phyloP scores from a whole-genome alignment of 768 basidiomycete genomes.

The Cubamyces sp. region DNA sequence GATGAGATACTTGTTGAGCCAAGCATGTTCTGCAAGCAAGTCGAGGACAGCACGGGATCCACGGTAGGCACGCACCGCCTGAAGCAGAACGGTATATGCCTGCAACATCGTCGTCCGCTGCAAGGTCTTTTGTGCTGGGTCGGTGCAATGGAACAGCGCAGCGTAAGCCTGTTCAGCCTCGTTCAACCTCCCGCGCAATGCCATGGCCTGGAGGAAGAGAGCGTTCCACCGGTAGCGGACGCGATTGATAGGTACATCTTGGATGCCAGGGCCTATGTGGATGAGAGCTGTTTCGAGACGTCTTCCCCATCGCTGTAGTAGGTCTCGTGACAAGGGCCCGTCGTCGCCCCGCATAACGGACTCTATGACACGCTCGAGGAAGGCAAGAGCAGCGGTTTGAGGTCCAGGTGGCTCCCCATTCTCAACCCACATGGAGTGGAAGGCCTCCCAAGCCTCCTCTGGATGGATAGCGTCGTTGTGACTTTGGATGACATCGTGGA shows the following conservation, averaged over 20 bases:
- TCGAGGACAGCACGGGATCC: conserved; percentile 42
- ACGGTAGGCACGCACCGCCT: conserved; percentile 39
- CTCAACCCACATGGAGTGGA: conserved; percentile 29
- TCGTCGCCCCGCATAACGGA: conserved; percentile 7
- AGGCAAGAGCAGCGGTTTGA: conserved; percentile 2
- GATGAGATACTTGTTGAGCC: conserved; percentile 7
- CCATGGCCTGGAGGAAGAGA: conserved; percentile 38
- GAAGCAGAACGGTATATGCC: conserved; percentile 45
- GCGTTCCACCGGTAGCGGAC: conserved; percentile 32
- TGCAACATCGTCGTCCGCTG: conserved; percentile 31
- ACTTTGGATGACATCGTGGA: conserved; percentile 3
- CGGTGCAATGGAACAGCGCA: conserved; percentile 7
- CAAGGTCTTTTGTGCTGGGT: conserved; percentile 13
- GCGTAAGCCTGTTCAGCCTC: conserved; percentile 38
- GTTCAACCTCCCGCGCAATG: conserved; percentile 43
- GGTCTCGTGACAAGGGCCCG: conserved; percentile 21
- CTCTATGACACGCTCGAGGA: conserved; percentile 11
- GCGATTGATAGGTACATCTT: conserved; percentile 27
- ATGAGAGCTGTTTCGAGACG: conserved; percentile 42
- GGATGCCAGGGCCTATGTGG: conserved; percentile 32
- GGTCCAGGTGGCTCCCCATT: conserved; percentile 4
- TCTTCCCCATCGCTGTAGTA: conserved; percentile 39
- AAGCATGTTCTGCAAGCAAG: conserved; percentile 46
- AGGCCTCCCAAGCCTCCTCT: conserved; percentile 47
- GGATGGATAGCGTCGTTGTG: background rate